Conservation (phyloP, 2,329 filamentous ascomycete species). For the Chaetomium sp. region DNA sequence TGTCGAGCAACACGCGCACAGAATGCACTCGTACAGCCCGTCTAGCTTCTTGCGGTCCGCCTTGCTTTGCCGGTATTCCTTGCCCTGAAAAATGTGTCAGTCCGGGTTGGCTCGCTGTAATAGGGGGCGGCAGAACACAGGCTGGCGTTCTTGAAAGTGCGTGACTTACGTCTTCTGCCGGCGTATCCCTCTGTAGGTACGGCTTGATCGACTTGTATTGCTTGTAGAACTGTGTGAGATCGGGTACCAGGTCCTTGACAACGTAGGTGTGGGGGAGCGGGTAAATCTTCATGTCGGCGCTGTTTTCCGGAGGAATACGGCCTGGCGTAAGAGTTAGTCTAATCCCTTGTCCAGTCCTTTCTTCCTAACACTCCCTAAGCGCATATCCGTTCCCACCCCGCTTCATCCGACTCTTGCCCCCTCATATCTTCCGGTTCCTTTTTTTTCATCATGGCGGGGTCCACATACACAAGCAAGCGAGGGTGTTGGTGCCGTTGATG, state of each 20-base stretch:
- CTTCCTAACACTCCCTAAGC: no score
- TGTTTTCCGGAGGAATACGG: constrained; percentile 81
- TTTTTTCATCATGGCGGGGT: not conserved
- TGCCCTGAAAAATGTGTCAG: constrained; percentile 54
- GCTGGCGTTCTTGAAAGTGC: not conserved
- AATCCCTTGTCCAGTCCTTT: not conserved
- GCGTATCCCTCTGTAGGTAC: constrained; percentile 87
- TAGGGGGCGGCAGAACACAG: no score
- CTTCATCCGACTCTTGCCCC: not conserved
- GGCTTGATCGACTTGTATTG: constrained; percentile 99
- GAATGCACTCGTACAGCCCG: constrained; percentile 97
- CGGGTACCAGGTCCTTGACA: constrained; percentile 96
- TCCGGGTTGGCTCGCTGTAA: not conserved
- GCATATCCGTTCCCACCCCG: no score
- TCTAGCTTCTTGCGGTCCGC: constrained; percentile 95
- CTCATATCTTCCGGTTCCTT: not conserved
- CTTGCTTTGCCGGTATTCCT: constrained; percentile 85
- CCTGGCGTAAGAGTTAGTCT: constrained; percentile 44
- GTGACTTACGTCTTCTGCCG: constrained; percentile 67
- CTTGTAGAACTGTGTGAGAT: constrained; percentile 99
- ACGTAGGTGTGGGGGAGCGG: constrained; percentile 97
- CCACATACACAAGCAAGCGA: constrained; percentile 83
- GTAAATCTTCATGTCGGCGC: constrained; percentile 86
- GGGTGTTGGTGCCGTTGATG: constrained; percentile 96
- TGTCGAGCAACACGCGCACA: constrained; percentile 98